Percentiles rank a stretch among this genome's conserved stretches.
phyloP scores from a whole-genome alignment of 805 yeast genomes.

The Saccharomycopsis fibuligera region DNA sequence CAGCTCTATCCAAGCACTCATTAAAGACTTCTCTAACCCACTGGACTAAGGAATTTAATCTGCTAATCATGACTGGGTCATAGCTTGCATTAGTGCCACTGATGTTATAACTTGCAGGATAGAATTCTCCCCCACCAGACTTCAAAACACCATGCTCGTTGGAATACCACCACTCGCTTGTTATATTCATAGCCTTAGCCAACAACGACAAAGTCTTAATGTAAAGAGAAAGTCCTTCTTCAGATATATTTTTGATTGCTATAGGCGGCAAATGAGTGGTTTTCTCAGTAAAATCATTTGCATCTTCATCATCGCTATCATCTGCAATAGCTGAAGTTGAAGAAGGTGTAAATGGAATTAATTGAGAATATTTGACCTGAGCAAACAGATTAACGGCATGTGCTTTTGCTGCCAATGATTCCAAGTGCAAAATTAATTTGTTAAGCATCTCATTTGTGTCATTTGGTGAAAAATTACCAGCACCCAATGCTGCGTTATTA shows the following conservation, averaged over 20 bases:
- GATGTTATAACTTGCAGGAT: neutral
- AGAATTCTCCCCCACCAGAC: conserved; percentile 21
- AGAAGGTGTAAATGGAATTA: conserved; percentile 60
- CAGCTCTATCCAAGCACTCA: conserved; percentile 85
- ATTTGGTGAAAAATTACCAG: conserved; percentile 15
- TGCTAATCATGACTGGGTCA: conserved; percentile 19
- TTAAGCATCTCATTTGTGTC: conserved; percentile 14
- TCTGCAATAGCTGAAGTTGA: conserved; percentile 22
- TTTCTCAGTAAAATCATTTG: neutral
- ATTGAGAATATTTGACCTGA: conserved; percentile 81
- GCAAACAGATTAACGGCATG: conserved; percentile 87
- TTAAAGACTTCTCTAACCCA: conserved; percentile 89
- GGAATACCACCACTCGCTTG: conserved; percentile 85
- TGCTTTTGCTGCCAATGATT: conserved; percentile 79
- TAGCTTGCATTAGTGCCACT: neutral
- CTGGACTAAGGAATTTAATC: conserved; percentile 54
- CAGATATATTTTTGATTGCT: conserved; percentile 56
- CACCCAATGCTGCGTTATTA: conserved; percentile 28
- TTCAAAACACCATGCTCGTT: conserved; percentile 32
- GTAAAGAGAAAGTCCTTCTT: conserved; percentile 81
- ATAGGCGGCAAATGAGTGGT: conserved; percentile 42
- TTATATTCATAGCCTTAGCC: conserved; percentile 79
- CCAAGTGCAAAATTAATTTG: conserved; percentile 44
- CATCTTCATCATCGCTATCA: conserved; percentile 24
- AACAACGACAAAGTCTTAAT: conserved; percentile 76